phyloP scores from a whole-genome alignment of 495 filamentous ascomycete species.

The Echria macrotheca region DNA sequence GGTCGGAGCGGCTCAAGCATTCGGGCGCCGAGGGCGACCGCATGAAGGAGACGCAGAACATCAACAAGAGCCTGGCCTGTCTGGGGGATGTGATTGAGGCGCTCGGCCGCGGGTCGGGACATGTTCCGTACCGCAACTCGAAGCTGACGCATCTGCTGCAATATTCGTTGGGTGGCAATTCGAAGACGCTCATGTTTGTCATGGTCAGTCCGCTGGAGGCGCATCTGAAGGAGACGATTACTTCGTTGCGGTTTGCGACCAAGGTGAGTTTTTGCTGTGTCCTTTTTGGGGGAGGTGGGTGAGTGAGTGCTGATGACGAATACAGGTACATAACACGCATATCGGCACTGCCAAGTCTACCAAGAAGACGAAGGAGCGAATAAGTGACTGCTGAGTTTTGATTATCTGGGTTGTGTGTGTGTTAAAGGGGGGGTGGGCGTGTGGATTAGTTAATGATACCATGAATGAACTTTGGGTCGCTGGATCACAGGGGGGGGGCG shows the following conservation, averaged over 20 bases:
- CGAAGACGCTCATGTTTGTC: slow-evolving; percentile 98
- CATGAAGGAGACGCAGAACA: slow-evolving; percentile 91
- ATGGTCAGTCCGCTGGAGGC: slow-evolving; percentile 92
- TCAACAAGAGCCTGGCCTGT: slow-evolving; percentile 89
- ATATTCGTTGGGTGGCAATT: slow-evolving; percentile 91
- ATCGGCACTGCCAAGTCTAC: slow-evolving; percentile 81
- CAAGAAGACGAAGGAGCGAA: slow-evolving; percentile 45
- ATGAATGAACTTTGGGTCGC: slow-evolving; percentile 12
- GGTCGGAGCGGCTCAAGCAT: slow-evolving; percentile 85
- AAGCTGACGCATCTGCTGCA: slow-evolving; percentile 96
- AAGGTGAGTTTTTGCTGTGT: slow-evolving; percentile 52
- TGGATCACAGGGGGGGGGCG: too few species aligned
- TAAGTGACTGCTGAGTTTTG: slow-evolving; percentile 17
- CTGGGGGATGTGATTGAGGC: slow-evolving; percentile 93
- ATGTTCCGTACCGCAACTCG: slow-evolving; percentile 92
- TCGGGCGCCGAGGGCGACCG: slow-evolving; percentile 77
- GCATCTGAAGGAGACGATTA: slow-evolving; percentile 88
- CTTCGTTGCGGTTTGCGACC: slow-evolving; percentile 91
- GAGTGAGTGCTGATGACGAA: neutral
- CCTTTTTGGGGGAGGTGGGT: too few species aligned
- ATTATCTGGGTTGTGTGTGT: slow-evolving; percentile 6
- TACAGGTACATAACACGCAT: slow-evolving; percentile 73
- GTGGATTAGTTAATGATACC: slow-evolving; percentile 10
- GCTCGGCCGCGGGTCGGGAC: slow-evolving; percentile 76
- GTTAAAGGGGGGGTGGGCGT: neutral